Conservation (phyloP, 2,329 filamentous ascomycete genomes). For the Botrytis paeoniae region DNA sequence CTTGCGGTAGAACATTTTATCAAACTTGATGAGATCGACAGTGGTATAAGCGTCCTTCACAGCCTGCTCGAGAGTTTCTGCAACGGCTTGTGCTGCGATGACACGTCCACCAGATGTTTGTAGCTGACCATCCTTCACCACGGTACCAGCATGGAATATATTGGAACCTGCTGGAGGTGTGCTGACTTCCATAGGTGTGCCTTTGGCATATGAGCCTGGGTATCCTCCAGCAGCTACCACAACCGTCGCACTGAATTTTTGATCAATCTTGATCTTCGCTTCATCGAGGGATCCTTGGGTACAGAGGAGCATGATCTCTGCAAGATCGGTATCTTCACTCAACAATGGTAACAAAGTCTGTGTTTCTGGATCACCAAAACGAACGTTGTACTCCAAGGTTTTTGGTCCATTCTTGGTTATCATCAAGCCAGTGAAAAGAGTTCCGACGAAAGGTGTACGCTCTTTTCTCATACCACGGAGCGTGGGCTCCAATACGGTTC, state of each 20-base stretch:
- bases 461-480: constrained; percentile 85
- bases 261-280: constrained; percentile 64
- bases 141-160: constrained; percentile 92
- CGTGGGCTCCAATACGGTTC: constrained; percentile 82
- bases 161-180: constrained; percentile 53
- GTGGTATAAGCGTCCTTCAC: constrained; percentile 86
- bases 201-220: constrained; percentile 81
- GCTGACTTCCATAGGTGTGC: constrained; percentile 56
- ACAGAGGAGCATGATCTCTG: constrained; percentile 84
- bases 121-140: constrained; percentile 59
- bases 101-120: constrained; percentile 84
- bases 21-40: constrained; percentile 73
- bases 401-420: constrained; percentile 78
- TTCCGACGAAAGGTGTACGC: constrained; percentile 67
- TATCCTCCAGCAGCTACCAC: constrained; percentile 94
- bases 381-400: constrained; percentile 88
- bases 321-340: constrained; percentile 75
- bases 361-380: constrained; percentile 89
- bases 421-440: constrained; percentile 91
- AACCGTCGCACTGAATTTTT: constrained; percentile 79
- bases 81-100: constrained; percentile 84
- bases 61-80: constrained; percentile 72
- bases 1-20: constrained; percentile 59
- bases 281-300: constrained; percentile 70
- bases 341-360: constrained; percentile 81